phyloP scores from a whole-genome alignment of 306 rosid species.

The Macrotyloma uniflorum region DNA sequence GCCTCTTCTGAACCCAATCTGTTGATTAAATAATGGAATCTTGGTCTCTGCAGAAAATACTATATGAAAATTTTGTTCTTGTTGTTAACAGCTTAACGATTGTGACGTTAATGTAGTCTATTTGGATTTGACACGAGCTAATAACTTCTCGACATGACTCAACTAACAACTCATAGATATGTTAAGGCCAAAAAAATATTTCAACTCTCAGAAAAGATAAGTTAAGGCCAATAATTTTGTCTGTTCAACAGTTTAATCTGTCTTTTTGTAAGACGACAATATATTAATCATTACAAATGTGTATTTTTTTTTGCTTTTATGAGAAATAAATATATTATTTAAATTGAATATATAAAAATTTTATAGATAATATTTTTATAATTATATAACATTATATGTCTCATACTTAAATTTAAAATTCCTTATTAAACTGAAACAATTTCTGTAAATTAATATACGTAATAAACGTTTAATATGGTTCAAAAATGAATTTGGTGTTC shows the following conservation, averaged over 20 bases:
- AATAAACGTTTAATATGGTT: too few relatives aligned
- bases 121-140: not conserved
- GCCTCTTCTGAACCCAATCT: not conserved
- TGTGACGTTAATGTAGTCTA: constrained; percentile 1
- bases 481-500: too few relatives aligned
- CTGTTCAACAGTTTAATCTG: not conserved
- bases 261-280: not conserved
- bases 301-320: not conserved
- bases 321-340: too few relatives aligned
- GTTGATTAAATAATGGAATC: constrained; percentile 28
- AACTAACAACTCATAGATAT: not conserved
- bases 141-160: not conserved
- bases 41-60: constrained; percentile 12
- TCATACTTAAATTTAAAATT: too few relatives aligned
- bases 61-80: not conserved
- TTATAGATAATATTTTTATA: too few relatives aligned
- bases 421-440: too few relatives aligned
- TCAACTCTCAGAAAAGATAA: not conserved
- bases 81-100: constrained; percentile 25
- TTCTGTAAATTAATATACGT: too few relatives aligned
- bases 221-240: not conserved
- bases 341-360: too few relatives aligned
- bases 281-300: not conserved
- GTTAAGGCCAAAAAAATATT: too few relatives aligned
- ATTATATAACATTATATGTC: too few relatives aligned